These are phyloP conservation scores for Talaromyces liani DNA, from an alignment of 495 filamentous ascomycete species.

Conservation along the genomic window DNA sequence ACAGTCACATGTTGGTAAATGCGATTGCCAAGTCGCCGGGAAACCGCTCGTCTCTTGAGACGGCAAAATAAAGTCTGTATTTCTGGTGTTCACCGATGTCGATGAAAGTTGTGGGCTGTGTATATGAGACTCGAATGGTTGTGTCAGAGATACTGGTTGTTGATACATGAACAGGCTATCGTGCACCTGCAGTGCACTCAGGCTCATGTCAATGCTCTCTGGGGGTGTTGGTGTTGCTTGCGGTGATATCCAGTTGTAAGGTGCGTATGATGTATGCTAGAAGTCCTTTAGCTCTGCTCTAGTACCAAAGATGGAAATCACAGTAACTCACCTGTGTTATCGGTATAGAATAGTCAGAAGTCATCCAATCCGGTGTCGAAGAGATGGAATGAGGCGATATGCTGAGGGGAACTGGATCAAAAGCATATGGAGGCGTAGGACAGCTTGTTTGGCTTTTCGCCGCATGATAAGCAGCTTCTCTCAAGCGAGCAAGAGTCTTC, in stretches of 20 bases:
- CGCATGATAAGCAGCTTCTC: slow-evolving; percentile 3
- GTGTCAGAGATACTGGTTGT: not conserved
- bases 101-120: not conserved
- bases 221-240: slow-evolving; percentile 2
- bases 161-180: not conserved
- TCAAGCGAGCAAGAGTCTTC: slow-evolving; percentile 10
- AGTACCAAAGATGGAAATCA: not conserved
- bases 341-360: not conserved
- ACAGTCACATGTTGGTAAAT: not conserved
- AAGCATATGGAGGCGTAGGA: not conserved
- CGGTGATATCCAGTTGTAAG: slow-evolving; percentile 3
- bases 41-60: not conserved
- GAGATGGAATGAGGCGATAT: not conserved
- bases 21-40: not conserved
- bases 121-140: not conserved
- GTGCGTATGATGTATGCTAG: not conserved
- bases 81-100: not conserved
- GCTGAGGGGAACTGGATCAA: not conserved
- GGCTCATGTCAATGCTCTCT: slow-evolving; percentile 3
- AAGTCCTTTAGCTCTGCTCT: not conserved
- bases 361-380: not conserved
- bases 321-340: not conserved
- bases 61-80: not conserved
- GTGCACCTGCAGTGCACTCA: not conserved
- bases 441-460: not conserved